Conservation (phyloP, 495 filamentous ascomycete species). For the Cenococcum geophilum region DNA sequence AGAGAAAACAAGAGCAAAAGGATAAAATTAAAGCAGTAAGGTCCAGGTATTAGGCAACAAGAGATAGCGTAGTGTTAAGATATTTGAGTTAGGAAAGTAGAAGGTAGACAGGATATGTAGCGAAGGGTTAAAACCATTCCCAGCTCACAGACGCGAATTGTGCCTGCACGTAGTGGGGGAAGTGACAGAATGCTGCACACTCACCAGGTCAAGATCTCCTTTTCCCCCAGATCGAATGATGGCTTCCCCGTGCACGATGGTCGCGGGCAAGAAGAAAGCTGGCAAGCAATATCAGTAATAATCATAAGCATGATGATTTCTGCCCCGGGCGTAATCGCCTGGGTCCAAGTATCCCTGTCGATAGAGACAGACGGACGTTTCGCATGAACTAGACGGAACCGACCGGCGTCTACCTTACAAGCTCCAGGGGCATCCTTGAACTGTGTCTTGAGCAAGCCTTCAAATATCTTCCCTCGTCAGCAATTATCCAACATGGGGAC, state of each 20-base stretch:
- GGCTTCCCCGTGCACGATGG: neutral
- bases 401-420: neutral
- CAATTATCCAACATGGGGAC: too few species aligned
- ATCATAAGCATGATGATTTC: neutral
- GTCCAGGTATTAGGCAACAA: too few species aligned
- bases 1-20: too few species aligned
- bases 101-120: too few species aligned
- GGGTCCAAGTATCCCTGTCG: neutral
- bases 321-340: neutral
- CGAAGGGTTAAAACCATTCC: too few species aligned
- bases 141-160: too few species aligned
- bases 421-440: neutral
- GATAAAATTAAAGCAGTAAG: too few species aligned
- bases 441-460: constrained; percentile 16
- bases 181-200: too few species aligned
- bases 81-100: too few species aligned
- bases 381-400: neutral
- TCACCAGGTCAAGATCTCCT: too few species aligned
- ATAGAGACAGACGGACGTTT: neutral
- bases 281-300: neutral
- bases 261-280: constrained; percentile 1
- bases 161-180: too few species aligned
- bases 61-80: too few species aligned
- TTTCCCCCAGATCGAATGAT: neutral
- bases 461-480: constrained; percentile 31